Evolutionary conservation across 139 green algal genomes (phyloP), one percentile per base, ranked within the genome.

Genomic region (Chlamydomonas applanata): DNA sequence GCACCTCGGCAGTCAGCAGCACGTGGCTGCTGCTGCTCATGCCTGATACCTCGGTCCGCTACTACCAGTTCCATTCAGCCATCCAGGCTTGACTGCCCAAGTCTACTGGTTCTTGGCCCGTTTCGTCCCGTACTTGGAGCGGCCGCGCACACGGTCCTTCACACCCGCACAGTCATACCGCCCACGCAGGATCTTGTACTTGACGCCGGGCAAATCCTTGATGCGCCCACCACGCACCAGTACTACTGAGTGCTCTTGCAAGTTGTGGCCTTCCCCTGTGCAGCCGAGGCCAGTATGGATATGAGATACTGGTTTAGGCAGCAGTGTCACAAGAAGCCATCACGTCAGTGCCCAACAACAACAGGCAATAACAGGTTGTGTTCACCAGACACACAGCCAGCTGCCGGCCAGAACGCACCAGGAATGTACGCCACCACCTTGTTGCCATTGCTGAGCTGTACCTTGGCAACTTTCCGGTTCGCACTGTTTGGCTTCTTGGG

Each of bases 211-310:
- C 72, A 97, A 81, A 83, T 97, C 93, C 74, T 92, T 91, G 25
- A 90, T 86, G 44, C 93, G 80, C 30, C 91, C 89, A 34, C 91
- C 93, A 24, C 89, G 77, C 75, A 97, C 57, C 56, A 96, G 60
- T 72, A 97, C 90, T 29, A 97, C 85, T 33, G 86, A 91, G 73
- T 97, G 90, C 85, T 97, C 91, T 83, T 96, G 91, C 69, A 95
- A 74, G 46, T 83, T 84, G 74, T 87, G 82, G 25, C 82, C 82
- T 64, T 87, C 77, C 25, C 82, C 82, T 86, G 76, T n/a, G 69
- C n/a, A 54, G 25, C n/a, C 35, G 40, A 7, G 40, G 40, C 40
- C 40, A 49, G 40, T 49, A 11, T 49, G 40, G 40, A 19, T 49
- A 11, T 49, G n/a, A n/a, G n/a, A n/a, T n/a, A n/a, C n/a, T n/a